Conservation (phyloP, 129 eudicot genomes). For the Centrapalus pauciflorus region DNA sequence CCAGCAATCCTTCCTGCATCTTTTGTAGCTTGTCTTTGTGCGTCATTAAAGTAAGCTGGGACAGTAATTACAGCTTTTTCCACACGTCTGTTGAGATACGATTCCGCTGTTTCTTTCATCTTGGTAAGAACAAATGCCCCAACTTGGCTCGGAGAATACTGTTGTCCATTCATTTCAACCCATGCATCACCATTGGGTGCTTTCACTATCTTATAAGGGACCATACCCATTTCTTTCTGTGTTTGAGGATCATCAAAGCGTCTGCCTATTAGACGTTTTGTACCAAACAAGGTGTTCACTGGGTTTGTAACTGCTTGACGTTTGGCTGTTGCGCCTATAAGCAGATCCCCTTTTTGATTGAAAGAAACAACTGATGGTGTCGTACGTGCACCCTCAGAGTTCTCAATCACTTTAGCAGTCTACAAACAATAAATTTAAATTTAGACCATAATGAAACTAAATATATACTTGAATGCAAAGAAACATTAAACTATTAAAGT, state of each 20-base stretch:
- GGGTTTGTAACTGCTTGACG: conserved; percentile 51
- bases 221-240: conserved; percentile 48
- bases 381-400: conserved; percentile 41
- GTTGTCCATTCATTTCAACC: conserved; percentile 45
- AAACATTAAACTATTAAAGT: neutral
- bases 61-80: conserved; percentile 48
- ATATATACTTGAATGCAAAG: neutral
- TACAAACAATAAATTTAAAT: conserved; percentile 1
- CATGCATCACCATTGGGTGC: conserved; percentile 57
- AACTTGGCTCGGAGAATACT: conserved; percentile 31
- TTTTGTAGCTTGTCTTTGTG: conserved; percentile 59
- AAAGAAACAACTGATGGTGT: conserved; percentile 46
- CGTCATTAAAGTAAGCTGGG: conserved; percentile 58
- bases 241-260: conserved; percentile 48
- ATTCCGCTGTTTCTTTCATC: no score
- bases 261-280: conserved; percentile 49
- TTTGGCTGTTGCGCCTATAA: conserved; percentile 41
- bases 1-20: conserved; percentile 64
- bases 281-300: conserved; percentile 37
- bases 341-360: conserved; percentile 32
- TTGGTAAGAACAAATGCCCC: conserved; percentile 38
- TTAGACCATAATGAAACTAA: neutral
- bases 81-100: conserved; percentile 27
- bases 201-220: conserved; percentile 38
- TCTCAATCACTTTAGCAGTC: conserved; percentile 44